Base-by-base conservation (phyloP, 768 basidiomycete species). In the Rhizopogon vesiculosus region DNA sequence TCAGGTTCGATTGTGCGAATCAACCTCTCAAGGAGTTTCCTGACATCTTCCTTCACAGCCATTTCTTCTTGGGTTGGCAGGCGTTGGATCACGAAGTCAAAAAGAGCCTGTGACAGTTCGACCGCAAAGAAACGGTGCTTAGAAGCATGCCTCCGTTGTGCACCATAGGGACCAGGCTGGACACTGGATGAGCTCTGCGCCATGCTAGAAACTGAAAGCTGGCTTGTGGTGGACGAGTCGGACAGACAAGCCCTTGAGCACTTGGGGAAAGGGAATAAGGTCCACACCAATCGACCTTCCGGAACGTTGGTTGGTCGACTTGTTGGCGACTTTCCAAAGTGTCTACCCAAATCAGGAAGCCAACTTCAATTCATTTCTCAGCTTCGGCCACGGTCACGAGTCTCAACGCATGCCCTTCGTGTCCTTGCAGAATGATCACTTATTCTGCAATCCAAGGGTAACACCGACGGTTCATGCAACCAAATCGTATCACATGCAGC, bases 1-100 rank as follows among this genome's bases (percentile, higher is more conserved):
- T 92, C 82, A 43, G 94, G 95, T 69, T 95, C 91, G 73, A 99
- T 91, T 44, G 91, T 94, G 68, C 91, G 84, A 69, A 96, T 96
- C 72, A 99, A 85, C 63, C 91, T 83, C 76, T 99, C 95, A 54
- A 99, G 87, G 64, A 95, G 80, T 71, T 91, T 92, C 65, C 96
- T 78, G 60, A 98, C 95, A 64, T 96, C 92, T 76, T 98, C 95
- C 78, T 98, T 99, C 66, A 95, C 86, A 42, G 86, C 81, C 73
- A 96, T 82, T 75, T 97, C 94, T 67, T 95, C 93, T 41, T 82
- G 71, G 3, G 93, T 93, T 3, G 94, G 94, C 16, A 97, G 80
- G 49, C 95, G 82, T 71, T 94, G 93, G 59, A 95, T 82, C 56
- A 96, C 93, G 71, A 95, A 97, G 73, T 94, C 89, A 76, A 91